Conservation (phyloP, 2,329 filamentous ascomycete species). For the Cladophialophora bantiana region DNA sequence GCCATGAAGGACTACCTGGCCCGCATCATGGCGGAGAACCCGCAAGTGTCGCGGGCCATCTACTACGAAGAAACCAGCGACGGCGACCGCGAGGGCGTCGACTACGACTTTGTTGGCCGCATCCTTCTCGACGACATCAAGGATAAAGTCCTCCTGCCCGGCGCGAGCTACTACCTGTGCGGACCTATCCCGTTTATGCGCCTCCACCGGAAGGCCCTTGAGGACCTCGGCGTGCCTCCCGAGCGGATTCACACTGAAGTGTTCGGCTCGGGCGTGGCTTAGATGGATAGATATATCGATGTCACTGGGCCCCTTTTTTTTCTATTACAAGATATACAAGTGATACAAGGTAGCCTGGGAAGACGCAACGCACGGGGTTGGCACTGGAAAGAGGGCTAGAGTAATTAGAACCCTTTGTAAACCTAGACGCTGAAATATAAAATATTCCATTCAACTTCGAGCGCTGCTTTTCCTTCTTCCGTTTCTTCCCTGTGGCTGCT, state of each 20-base stretch:
- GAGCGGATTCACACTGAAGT: conserved; percentile 43
- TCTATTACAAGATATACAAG: too few species aligned
- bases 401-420: too few species aligned
- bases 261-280: conserved; percentile 34
- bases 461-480: too few species aligned
- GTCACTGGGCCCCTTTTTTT: too few species aligned
- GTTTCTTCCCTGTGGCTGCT: too few species aligned
- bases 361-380: too few species aligned
- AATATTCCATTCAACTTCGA: too few species aligned
- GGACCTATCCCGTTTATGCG: conserved; percentile 75
- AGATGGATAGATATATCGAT: neutral
- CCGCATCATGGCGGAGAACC: conserved; percentile 30
- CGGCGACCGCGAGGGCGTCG: conserved; percentile 57
- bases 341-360: too few species aligned
- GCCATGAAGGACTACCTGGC: conserved; percentile 39
- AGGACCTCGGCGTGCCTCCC: conserved; percentile 38
- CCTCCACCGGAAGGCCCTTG: conserved; percentile 37
- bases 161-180: conserved; percentile 74
- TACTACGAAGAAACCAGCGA: conserved; percentile 40
- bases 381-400: too few species aligned
- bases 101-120: conserved; percentile 67
- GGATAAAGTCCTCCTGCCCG: conserved; percentile 58
- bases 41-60: conserved; percentile 26
- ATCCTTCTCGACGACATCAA: conserved; percentile 66
- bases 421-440: too few species aligned